Conservation (phyloP, 306 rosid genomes). For the Corylus americana region DNA sequence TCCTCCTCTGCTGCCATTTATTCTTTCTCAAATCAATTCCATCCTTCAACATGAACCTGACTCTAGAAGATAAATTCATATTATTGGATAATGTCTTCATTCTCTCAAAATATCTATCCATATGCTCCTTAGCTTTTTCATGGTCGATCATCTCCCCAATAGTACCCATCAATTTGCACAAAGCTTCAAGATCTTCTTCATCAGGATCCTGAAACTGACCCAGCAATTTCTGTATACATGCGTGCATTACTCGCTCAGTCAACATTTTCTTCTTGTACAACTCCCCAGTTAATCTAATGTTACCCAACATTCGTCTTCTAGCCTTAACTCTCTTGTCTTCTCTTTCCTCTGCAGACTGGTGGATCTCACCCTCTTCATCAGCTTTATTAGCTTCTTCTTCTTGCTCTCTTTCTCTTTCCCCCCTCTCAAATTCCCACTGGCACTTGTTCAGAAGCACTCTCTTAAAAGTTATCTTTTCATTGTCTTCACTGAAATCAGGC, state of each 20-base stretch:
- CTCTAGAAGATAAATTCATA: conserved; percentile 82
- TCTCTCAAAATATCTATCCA: conserved; percentile 84
- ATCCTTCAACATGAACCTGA: conserved; percentile 95
- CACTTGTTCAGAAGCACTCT: conserved; percentile 87
- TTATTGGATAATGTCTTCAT: conserved; percentile 66
- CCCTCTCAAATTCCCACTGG: conserved; percentile 97
- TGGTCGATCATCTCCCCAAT: conserved; percentile 97
- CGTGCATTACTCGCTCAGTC: conserved; percentile 94
- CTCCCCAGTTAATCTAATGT: conserved; percentile 94
- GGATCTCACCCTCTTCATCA: conserved; percentile 75
- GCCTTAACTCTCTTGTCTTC: conserved; percentile 78
- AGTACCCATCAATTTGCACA: conserved; percentile 92
- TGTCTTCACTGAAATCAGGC: conserved; percentile 79
- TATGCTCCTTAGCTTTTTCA: conserved; percentile 75
- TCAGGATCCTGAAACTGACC: conserved; percentile 83
- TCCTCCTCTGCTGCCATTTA: conserved; percentile 91
- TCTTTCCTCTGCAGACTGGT: conserved; percentile 68
- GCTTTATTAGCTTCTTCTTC: conserved; percentile 64
- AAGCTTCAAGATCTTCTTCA: conserved; percentile 44
- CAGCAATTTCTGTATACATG: conserved; percentile 73
- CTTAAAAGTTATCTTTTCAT: conserved; percentile 86
- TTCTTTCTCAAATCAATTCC: conserved; percentile 82
- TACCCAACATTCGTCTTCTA: conserved; percentile 95
- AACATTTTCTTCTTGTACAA: conserved; percentile 90
- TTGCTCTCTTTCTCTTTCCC: conserved; percentile 88